A percentile compares a stretch with the other conserved stretches of the same genome.
These are phyloP conservation scores for Cajanus cajan DNA, from an alignment of 306 rosid species.

Conservation along the genomic window DNA sequence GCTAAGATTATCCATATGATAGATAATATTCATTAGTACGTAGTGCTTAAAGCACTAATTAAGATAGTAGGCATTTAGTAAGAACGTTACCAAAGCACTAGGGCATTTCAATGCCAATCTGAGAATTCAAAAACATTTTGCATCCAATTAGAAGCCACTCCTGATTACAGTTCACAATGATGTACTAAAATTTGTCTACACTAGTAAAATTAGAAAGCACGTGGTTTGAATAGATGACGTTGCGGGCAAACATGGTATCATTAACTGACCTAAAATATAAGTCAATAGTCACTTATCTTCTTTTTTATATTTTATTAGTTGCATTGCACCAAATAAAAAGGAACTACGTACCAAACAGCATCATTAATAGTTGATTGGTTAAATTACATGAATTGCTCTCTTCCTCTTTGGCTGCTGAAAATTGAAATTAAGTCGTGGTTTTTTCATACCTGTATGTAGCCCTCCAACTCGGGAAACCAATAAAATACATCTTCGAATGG, in stretches of 20 bases:
- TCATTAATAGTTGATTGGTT: neutral
- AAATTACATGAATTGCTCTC: neutral
- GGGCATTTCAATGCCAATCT: neutral
- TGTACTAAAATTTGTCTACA: neutral
- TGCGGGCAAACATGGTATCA: neutral
- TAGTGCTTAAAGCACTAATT: conserved; percentile 5
- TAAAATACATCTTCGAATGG: neutral
- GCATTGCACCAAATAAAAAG: neutral
- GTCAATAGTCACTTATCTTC: neutral
- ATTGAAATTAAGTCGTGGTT: neutral
- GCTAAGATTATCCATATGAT: too few species aligned
- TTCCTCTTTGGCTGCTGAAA: neutral
- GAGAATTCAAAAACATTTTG: neutral
- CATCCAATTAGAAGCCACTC: neutral
- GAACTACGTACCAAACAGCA: neutral
- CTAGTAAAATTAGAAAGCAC: neutral
- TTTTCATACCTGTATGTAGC: neutral
- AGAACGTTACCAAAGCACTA: conserved; percentile 1
- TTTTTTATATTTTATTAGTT: neutral
- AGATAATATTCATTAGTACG: neutral
- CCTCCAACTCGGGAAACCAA: neutral
- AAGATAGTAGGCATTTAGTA: neutral
- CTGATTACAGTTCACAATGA: neutral
- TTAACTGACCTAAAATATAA: neutral
- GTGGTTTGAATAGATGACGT: neutral